These are phyloP conservation scores for Poa pratensis DNA, from an alignment of 176 grass and related monocot species.

Conservation along the genomic window DNA sequence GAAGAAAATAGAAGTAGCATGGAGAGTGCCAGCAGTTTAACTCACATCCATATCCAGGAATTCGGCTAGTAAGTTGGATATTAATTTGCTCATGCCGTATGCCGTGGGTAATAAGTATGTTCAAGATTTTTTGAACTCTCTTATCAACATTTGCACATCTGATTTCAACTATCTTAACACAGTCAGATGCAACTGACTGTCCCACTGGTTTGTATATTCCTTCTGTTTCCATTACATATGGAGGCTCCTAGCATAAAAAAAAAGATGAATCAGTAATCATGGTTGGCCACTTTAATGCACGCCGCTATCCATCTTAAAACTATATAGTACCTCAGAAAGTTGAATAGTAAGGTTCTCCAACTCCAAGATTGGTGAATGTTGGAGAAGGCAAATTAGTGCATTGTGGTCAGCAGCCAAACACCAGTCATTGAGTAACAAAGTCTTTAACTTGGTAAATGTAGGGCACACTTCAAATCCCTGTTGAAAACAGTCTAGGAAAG, in stretches of 20 bases:
- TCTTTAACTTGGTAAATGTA: conserved; percentile 21
- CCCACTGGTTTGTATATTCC: conserved; percentile 1
- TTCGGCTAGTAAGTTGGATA: neutral
- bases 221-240: neutral
- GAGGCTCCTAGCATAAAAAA: neutral
- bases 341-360: neutral
- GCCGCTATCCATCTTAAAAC: neutral
- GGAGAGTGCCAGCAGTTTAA: neutral
- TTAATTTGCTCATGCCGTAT: neutral
- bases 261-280: neutral
- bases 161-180: neutral
- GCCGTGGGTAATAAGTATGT: neutral
- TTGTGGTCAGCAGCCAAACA: conserved; percentile 12
- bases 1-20: neutral
- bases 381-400: neutral
- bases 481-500: neutral
- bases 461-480: conserved; percentile 5
- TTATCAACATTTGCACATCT: neutral
- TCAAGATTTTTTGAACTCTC: neutral
- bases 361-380: neutral
- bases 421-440: neutral
- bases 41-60: neutral
- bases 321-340: neutral
- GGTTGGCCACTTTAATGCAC: neutral
- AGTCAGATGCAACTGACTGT: neutral